Evolutionary conservation across 805 yeast species (phyloP).

Genomic region (Ogataea haglerorum): DNA sequence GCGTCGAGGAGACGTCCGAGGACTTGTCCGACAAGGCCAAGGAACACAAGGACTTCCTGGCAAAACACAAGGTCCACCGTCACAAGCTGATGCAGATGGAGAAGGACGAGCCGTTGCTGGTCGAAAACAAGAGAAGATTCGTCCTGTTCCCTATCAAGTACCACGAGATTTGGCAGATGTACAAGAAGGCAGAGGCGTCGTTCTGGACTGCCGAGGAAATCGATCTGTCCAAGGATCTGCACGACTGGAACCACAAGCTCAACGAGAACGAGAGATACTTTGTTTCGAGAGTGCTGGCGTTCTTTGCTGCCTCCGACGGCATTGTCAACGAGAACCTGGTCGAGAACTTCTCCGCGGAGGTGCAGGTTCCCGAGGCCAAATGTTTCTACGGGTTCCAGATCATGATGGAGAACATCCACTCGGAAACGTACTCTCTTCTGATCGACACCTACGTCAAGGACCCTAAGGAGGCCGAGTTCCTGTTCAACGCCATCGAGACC

Average conservation of each 20-base stretch:
- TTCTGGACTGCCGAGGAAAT: slow-evolving; percentile 99
- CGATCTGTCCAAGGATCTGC: slow-evolving; percentile 85
- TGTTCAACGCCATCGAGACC: slow-evolving; percentile 93
- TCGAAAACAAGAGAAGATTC: slow-evolving; percentile 82
- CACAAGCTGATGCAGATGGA: slow-evolving; percentile 70
- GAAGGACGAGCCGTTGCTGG: slow-evolving; percentile 83
- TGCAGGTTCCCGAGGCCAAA: slow-evolving; percentile 95
- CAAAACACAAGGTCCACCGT: slow-evolving; percentile 66
- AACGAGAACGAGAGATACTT: slow-evolving; percentile 91
- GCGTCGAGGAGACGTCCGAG: slow-evolving; percentile 12
- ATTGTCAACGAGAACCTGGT: slow-evolving; percentile 96
- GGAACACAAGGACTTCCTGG: slow-evolving; percentile 55
- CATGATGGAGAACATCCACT: slow-evolving; percentile 99
- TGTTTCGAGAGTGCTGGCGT: slow-evolving; percentile 89
- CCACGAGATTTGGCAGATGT: slow-evolving; percentile 98
- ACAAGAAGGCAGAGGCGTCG: slow-evolving; percentile 98
- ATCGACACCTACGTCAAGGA: slow-evolving; percentile 96
- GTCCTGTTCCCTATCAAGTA: slow-evolving; percentile 95
- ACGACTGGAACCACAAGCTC: slow-evolving; percentile 89
- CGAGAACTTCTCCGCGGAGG: slow-evolving; percentile 96
- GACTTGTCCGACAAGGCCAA: slow-evolving; percentile 23
- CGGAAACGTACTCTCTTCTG: slow-evolving; percentile 93
- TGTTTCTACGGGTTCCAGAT: slow-evolving; percentile 99
- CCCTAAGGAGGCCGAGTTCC: slow-evolving; percentile 84
- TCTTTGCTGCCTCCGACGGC: slow-evolving; percentile 98